phyloP scores from a whole-genome alignment of 495 filamentous ascomycete species.

The Glarea lozoyensis region DNA sequence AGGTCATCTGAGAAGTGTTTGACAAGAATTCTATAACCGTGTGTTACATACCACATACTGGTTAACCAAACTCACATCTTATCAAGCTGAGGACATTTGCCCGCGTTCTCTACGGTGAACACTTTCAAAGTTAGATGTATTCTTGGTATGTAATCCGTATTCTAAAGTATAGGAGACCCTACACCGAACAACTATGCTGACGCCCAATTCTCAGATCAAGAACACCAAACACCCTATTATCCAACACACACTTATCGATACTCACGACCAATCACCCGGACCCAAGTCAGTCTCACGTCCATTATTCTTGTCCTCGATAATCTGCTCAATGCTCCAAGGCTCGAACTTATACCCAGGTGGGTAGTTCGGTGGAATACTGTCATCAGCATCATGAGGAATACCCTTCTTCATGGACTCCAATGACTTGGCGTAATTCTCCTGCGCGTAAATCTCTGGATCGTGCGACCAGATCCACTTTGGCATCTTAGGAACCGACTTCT shows the following conservation, averaged over 20 bases:
- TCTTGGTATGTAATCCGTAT: too few species aligned
- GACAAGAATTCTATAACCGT: too few species aligned
- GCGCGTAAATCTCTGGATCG: conserved; percentile 47
- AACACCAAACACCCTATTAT: too few species aligned
- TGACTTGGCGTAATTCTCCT: conserved; percentile 41
- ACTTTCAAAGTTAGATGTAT: too few species aligned
- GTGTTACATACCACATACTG: too few species aligned
- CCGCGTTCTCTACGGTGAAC: too few species aligned
- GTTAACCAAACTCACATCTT: too few species aligned
- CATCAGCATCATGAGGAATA: conserved; percentile 29
- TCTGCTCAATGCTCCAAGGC: conserved; percentile 36
- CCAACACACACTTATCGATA: not conserved
- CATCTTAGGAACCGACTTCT: conserved; percentile 36
- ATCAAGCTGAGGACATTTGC: too few species aligned
- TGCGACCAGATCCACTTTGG: conserved; percentile 47
- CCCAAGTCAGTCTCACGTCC: conserved; percentile 29
- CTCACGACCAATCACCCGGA: conserved; percentile 30
- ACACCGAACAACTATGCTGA: too few species aligned
- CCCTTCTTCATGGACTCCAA: conserved; percentile 30
- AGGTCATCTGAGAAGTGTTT: too few species aligned
- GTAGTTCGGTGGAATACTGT: conserved; percentile 32
- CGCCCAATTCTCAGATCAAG: too few species aligned
- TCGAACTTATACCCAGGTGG: conserved; percentile 35
- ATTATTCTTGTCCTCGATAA: conserved; percentile 28
- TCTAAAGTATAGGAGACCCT: too few species aligned